A percentile compares a stretch with the other conserved stretches of the same genome.
Conservation (phyloP, 1,284 basidiomycete genomes). For the Sparassis latifolia region DNA sequence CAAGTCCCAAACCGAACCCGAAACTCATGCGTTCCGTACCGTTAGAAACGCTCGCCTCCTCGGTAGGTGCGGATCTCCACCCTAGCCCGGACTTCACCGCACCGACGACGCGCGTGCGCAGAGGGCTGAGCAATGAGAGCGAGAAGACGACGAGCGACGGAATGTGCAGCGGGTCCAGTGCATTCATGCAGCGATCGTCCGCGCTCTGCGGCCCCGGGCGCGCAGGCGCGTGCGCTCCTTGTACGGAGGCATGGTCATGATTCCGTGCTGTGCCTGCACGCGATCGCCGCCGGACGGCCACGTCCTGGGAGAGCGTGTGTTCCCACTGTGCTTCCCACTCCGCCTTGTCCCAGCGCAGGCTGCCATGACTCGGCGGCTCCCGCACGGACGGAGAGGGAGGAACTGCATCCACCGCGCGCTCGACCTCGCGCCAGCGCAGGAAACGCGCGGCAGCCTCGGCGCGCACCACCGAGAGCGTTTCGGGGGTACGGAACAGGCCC, state of each 20-base stretch:
- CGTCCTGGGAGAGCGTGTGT: conserved; percentile 47
- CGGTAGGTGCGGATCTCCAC: not conserved
- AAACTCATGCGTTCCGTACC: conserved; percentile 2
- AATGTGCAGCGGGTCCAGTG: conserved; percentile 43
- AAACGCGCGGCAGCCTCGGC: conserved; percentile 65
- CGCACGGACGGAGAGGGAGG: not conserved
- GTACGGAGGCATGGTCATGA: too few relatives aligned
- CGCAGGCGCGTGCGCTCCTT: not conserved
- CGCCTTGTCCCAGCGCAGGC: conserved; percentile 43
- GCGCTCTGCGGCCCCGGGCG: conserved; percentile 9
- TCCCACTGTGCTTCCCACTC: conserved; percentile 64
- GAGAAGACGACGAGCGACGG: conserved; percentile 41
- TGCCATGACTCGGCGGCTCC: not conserved
- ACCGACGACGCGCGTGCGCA: conserved; percentile 18
- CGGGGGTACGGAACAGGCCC: conserved; percentile 55
- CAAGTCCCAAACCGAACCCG: conserved; percentile 15
- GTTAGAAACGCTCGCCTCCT: not conserved
- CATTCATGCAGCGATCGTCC: not conserved
- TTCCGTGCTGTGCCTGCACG: conserved; percentile 6
- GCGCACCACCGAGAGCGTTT: conserved; percentile 47
- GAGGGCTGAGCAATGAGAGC: conserved; percentile 35
- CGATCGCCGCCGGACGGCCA: conserved; percentile 30
- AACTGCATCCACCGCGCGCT: conserved; percentile 31
- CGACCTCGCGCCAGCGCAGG: conserved; percentile 62
- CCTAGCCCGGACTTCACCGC: conserved; percentile 4